Evolutionary conservation across 768 basidiomycete genomes (phyloP).

Genomic region (Leccinellum luteum): DNA sequence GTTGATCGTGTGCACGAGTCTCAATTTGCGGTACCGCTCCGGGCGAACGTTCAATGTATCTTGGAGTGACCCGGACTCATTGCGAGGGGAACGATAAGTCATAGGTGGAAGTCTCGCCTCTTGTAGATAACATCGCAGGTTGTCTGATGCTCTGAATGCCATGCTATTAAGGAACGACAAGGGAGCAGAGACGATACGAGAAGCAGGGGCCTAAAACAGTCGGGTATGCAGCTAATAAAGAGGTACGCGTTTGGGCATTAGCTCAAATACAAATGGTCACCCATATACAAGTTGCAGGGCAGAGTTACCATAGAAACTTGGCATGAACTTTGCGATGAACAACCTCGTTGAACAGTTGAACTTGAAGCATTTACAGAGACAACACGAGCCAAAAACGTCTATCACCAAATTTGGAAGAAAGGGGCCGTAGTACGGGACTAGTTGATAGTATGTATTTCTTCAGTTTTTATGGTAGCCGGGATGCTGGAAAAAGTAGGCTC

Average conservation of each 20-base stretch:
- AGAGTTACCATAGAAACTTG: constrained; percentile 21
- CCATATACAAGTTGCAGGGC: not conserved
- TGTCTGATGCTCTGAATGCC: constrained; percentile 37
- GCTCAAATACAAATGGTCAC: not conserved
- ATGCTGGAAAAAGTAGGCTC: too few relatives aligned
- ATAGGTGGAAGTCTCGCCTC: constrained; percentile 46
- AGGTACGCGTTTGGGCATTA: not conserved
- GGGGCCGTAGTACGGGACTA: too few relatives aligned
- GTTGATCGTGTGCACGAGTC: constrained; percentile 40
- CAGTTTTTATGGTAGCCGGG: too few relatives aligned
- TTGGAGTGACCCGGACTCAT: constrained; percentile 22
- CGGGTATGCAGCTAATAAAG: not conserved
- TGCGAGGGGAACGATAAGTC: constrained; percentile 34
- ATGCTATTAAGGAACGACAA: constrained; percentile 11
- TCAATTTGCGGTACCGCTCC: constrained; percentile 51
- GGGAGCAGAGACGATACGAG: not conserved
- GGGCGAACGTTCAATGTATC: constrained; percentile 39
- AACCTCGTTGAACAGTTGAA: not conserved
- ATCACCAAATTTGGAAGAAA: constrained; percentile 11
- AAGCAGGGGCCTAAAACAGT: not conserved
- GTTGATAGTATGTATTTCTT: too few relatives aligned
- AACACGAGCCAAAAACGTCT: not conserved
- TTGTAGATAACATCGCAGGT: constrained; percentile 47
- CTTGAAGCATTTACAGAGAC: constrained; percentile 1
- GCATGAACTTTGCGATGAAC: not conserved